Percentiles rank a stretch among this genome's conserved stretches.
Evolutionary conservation across 768 basidiomycete species (phyloP).

Genomic region (Boletales sp.): DNA sequence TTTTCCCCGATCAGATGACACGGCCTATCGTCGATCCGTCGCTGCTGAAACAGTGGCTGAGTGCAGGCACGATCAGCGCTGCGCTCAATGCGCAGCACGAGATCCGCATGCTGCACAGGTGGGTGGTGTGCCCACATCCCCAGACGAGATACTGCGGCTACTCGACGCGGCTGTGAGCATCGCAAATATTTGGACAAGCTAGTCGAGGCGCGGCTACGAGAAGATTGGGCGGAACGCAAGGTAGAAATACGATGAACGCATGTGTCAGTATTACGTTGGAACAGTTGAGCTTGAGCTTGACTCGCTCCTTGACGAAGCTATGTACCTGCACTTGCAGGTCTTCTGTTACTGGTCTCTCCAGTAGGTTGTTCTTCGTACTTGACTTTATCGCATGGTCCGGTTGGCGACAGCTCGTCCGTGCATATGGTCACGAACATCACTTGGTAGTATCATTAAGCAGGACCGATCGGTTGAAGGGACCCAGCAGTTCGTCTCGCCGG

Average conservation of each 20-base stretch:
- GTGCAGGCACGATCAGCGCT: conserved; percentile 65
- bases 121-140: conserved; percentile 57
- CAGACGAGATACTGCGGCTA: conserved; percentile 68
- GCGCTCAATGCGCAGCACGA: conserved; percentile 91
- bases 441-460: no score
- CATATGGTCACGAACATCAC: no score
- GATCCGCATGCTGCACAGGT: conserved; percentile 88
- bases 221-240: conserved; percentile 65
- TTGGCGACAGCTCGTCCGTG: no score
- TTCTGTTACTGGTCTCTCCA: no score
- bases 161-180: conserved; percentile 48
- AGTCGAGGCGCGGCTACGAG: conserved; percentile 62
- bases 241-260: conserved; percentile 51
- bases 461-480: no score
- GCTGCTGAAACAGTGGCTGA: conserved; percentile 71
- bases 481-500: no score
- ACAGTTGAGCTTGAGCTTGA: no score
- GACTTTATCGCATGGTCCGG: no score
- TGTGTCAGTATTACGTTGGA: no score
- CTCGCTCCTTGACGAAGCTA: no score
- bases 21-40: conserved; percentile 75
- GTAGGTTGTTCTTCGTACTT: no score
- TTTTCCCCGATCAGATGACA: conserved; percentile 53
- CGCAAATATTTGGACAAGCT: conserved; percentile 65
- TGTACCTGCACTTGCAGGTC: no score